A percentile compares a stretch with the other conserved stretches of the same genome.
Conservation (phyloP, 208 protist species). For the Novymonas esmeraldas region DNA sequence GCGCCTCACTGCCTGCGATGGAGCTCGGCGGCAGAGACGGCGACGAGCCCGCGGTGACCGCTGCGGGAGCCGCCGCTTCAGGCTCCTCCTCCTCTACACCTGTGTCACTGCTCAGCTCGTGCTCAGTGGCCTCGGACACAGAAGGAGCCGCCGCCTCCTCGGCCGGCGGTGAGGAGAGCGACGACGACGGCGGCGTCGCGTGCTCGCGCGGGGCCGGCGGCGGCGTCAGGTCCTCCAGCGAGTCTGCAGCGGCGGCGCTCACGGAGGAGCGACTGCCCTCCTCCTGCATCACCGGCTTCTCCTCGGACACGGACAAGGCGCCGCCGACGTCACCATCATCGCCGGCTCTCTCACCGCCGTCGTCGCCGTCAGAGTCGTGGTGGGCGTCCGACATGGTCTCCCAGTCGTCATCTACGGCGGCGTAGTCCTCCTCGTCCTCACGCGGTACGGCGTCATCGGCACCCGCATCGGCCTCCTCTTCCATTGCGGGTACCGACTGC, state of each 20-base stretch:
- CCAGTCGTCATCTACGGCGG: constrained; percentile 18
- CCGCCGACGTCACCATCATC: no score
- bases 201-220: constrained; percentile 22
- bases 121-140: background rate
- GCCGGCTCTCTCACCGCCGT: background rate
- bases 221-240: constrained; percentile 1
- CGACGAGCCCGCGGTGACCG: background rate
- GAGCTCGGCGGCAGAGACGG: background rate
- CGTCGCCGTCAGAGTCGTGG: background rate
- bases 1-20: background rate
- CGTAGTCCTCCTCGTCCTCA: constrained; percentile 8
- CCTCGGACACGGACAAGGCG: no score
- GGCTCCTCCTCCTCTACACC: background rate
- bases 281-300: no score
- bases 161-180: constrained; percentile 3
- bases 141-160: background rate
- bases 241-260: background rate
- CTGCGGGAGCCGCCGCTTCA: background rate
- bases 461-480: background rate
- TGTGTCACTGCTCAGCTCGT: background rate
- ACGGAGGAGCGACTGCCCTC: background rate
- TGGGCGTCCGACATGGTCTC: constrained; percentile 6
- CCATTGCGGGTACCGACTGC: no score
- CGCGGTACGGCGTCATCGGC: background rate
- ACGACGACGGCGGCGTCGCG: constrained; percentile 9